Conservation (phyloP, 2,329 filamentous ascomycete species). For the Nemania sp. region DNA sequence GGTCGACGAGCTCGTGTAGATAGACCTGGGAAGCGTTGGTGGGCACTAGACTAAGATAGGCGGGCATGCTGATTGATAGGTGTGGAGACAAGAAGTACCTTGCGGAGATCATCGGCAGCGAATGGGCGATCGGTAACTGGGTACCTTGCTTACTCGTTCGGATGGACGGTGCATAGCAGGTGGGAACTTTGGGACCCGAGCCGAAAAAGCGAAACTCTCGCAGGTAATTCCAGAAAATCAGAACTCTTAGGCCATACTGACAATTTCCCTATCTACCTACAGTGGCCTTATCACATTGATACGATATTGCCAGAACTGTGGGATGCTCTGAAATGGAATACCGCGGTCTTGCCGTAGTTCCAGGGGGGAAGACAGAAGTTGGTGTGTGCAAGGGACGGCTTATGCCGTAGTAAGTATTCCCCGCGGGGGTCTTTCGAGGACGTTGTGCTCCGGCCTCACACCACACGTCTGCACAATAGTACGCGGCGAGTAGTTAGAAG, state of each 20-base stretch:
- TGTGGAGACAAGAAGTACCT: conserved; percentile 18
- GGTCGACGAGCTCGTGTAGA: background rate
- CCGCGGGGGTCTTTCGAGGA: conserved; percentile 9
- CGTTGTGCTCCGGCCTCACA: conserved; percentile 7
- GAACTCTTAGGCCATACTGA: conserved; percentile 3
- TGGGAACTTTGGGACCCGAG: conserved; percentile 10
- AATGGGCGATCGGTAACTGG: conserved; percentile 25
- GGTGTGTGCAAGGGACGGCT: conserved; percentile 10
- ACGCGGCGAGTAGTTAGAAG: conserved; percentile 12
- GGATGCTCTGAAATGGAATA: conserved; percentile 1
- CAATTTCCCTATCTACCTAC: background rate
- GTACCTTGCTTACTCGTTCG: conserved; percentile 29
- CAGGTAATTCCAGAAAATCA: conserved; percentile 11
- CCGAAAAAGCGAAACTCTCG: conserved; percentile 16
- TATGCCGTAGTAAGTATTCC: conserved; percentile 7
- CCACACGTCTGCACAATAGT: conserved; percentile 5
- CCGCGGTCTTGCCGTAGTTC: background rate
- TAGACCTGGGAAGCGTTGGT: background rate
- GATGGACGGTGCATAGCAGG: conserved; percentile 22
- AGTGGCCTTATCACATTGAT: background rate
- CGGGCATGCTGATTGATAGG: background rate
- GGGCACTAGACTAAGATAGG: background rate
- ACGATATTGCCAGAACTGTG: background rate
- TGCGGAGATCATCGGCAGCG: conserved; percentile 22
- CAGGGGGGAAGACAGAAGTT: background rate